Evolutionary conservation across 208 protist genomes (phyloP).

Genomic region (Trypanosoma caninum): DNA sequence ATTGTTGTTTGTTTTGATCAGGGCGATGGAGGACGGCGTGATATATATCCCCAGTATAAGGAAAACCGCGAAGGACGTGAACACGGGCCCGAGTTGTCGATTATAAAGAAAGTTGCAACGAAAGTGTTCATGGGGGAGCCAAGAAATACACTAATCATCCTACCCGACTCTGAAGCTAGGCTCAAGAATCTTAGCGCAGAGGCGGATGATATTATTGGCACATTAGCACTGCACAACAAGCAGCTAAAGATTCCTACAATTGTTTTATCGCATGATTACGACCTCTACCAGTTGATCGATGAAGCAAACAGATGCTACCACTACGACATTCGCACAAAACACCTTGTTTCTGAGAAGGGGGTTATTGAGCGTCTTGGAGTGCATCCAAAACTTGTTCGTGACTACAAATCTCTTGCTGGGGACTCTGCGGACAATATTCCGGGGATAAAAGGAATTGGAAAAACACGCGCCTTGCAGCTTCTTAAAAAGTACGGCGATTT

Average conservation of each 20-base stretch:
- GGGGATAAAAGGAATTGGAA: slow-evolving; percentile 83
- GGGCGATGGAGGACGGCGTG: slow-evolving; percentile 80
- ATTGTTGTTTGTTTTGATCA: slow-evolving; percentile 88
- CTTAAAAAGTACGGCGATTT: slow-evolving; percentile 88
- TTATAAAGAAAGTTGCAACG: slow-evolving; percentile 81
- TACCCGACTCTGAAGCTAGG: slow-evolving; percentile 68
- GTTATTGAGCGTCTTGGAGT: slow-evolving; percentile 81
- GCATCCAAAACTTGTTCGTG: slow-evolving; percentile 79
- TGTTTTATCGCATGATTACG: slow-evolving; percentile 87
- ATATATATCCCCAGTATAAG: slow-evolving; percentile 81
- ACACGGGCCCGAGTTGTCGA: slow-evolving; percentile 40
- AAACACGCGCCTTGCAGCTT: slow-evolving; percentile 69
- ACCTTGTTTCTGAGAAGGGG: slow-evolving; percentile 76
- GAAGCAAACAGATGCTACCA: slow-evolving; percentile 66
- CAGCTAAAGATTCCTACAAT: slow-evolving; percentile 73
- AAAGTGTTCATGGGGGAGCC: slow-evolving; percentile 80
- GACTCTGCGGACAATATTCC: slow-evolving; percentile 86
- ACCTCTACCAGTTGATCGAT: slow-evolving; percentile 88
- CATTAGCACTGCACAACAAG: slow-evolving; percentile 67
- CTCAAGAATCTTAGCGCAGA: slow-evolving; percentile 79
- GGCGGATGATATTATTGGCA: slow-evolving; percentile 90
- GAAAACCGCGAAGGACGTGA: slow-evolving; percentile 46
- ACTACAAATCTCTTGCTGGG: slow-evolving; percentile 85
- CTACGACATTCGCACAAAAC: slow-evolving; percentile 88
- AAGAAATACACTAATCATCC: slow-evolving; percentile 50